phyloP scores from a whole-genome alignment of 805 yeast species.

The Saccharomycopsis synnaedendra region DNA sequence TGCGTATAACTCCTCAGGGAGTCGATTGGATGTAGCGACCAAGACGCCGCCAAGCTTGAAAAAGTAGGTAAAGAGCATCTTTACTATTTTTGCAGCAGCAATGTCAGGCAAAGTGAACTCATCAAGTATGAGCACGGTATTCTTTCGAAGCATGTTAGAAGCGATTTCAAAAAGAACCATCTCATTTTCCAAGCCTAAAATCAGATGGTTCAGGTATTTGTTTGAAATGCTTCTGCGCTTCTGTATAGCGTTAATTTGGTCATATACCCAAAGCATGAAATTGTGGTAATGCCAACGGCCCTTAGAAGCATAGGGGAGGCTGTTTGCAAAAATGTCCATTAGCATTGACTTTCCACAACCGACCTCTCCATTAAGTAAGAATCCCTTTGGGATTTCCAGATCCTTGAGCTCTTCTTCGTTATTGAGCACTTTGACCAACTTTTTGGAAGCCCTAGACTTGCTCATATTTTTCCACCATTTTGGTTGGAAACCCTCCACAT shows the following conservation, averaged over 20 bases:
- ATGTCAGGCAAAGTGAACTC: slow-evolving; percentile 73
- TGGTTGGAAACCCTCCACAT: slow-evolving; percentile 1
- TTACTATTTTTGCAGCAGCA: slow-evolving; percentile 60
- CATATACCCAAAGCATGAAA: slow-evolving; percentile 58
- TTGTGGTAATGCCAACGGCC: slow-evolving; percentile 63
- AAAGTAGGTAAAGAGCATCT: slow-evolving; percentile 53
- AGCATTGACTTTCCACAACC: slow-evolving; percentile 71
- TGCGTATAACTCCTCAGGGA: slow-evolving; percentile 63
- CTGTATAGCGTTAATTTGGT: slow-evolving; percentile 46
- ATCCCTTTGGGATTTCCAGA: slow-evolving; percentile 41
- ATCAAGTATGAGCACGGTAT: slow-evolving; percentile 52
- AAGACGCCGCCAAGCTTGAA: slow-evolving; percentile 67
- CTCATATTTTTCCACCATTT: neutral
- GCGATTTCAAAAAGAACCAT: slow-evolving; percentile 58
- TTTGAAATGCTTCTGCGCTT: slow-evolving; percentile 29
- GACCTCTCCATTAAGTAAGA: slow-evolving; percentile 52
- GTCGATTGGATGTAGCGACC: slow-evolving; percentile 61
- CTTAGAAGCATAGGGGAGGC: slow-evolving; percentile 52
- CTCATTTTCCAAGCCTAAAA: slow-evolving; percentile 42
- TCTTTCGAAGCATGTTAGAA: slow-evolving; percentile 44
- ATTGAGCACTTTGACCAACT: slow-evolving; percentile 35
- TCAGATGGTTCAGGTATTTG: slow-evolving; percentile 17
- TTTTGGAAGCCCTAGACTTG: slow-evolving; percentile 10
- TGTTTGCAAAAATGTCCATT: slow-evolving; percentile 58
- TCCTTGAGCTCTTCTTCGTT: slow-evolving; percentile 47